Evolutionary conservation across 2,329 filamentous ascomycete species (phyloP).

Genomic region (Xylariaceae sp.): DNA sequence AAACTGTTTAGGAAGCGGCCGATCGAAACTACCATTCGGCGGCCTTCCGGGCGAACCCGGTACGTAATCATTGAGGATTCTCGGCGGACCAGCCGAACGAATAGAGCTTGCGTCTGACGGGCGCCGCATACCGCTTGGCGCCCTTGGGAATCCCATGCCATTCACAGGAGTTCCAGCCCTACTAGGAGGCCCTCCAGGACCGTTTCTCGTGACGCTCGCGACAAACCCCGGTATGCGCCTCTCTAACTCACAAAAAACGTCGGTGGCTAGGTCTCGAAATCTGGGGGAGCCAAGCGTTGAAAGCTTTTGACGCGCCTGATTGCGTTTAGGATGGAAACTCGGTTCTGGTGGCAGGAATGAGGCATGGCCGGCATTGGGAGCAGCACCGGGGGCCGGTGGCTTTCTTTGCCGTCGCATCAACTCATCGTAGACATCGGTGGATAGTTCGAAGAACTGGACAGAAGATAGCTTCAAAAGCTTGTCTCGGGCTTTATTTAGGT

Average conservation of each 20-base stretch:
- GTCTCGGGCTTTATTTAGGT: conserved; percentile 69
- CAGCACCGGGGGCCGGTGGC: conserved; percentile 49
- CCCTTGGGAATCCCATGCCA: conserved; percentile 49
- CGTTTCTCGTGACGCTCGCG: conserved; percentile 46
- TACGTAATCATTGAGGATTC: conserved; percentile 45
- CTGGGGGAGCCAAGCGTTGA: conserved; percentile 81
- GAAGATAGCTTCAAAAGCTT: conserved; percentile 86
- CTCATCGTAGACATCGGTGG: conserved; percentile 96
- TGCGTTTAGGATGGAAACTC: conserved; percentile 92
- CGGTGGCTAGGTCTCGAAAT: conserved; percentile 88
- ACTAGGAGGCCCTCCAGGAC: conserved; percentile 51
- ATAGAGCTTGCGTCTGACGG: conserved; percentile 62
- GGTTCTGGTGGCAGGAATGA: conserved; percentile 77
- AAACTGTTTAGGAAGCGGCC: conserved; percentile 82
- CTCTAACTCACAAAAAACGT: conserved; percentile 94
- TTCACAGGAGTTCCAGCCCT: conserved; percentile 61
- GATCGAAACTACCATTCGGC: conserved; percentile 61
- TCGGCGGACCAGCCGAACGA: conserved; percentile 38
- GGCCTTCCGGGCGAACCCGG: conserved; percentile 57
- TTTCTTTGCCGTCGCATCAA: conserved; percentile 77
- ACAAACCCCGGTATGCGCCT: conserved; percentile 81
- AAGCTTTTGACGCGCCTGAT: conserved; percentile 93
- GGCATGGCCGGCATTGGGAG: conserved; percentile 53
- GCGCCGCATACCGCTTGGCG: conserved; percentile 50
- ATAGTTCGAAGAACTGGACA: conserved; percentile 95